Evolutionary conservation across 2,329 filamentous ascomycete species (phyloP).

Genomic region (Diaporthe citriasiana): DNA sequence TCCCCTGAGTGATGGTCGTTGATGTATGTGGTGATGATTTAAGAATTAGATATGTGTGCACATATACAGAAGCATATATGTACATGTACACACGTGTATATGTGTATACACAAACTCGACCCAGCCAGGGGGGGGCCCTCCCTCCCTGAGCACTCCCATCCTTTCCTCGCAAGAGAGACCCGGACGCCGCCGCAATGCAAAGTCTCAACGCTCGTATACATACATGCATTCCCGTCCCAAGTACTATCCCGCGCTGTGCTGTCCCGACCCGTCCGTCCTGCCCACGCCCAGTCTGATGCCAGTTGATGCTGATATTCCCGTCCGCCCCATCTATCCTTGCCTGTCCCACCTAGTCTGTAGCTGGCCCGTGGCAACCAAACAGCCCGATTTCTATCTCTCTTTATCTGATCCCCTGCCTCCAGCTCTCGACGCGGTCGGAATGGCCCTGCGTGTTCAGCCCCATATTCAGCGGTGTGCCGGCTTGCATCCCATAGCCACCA

Average conservation of each 20-base stretch:
- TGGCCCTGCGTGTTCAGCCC: constrained; percentile 44
- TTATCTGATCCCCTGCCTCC: constrained; percentile 50
- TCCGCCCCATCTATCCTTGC: neutral
- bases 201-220: constrained; percentile 37
- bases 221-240: constrained; percentile 32
- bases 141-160: neutral
- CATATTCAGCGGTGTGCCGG: constrained; percentile 38
- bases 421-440: constrained; percentile 52
- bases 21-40: neutral
- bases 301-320: neutral
- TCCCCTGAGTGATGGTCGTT: neutral
- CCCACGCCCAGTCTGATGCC: neutral
- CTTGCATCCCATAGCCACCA: constrained; percentile 43
- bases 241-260: neutral
- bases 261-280: neutral
- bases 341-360: neutral
- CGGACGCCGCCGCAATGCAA: constrained; percentile 41
- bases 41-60: constrained; percentile 19
- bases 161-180: neutral
- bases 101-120: constrained; percentile 6
- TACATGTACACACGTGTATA: neutral
- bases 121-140: neutral
- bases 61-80: neutral
- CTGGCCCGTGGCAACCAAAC: neutral
- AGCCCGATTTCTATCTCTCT: neutral